These are phyloP conservation scores for Rhodamnia argentea DNA, from an alignment of 345 rosid species.

Conservation along the genomic window DNA sequence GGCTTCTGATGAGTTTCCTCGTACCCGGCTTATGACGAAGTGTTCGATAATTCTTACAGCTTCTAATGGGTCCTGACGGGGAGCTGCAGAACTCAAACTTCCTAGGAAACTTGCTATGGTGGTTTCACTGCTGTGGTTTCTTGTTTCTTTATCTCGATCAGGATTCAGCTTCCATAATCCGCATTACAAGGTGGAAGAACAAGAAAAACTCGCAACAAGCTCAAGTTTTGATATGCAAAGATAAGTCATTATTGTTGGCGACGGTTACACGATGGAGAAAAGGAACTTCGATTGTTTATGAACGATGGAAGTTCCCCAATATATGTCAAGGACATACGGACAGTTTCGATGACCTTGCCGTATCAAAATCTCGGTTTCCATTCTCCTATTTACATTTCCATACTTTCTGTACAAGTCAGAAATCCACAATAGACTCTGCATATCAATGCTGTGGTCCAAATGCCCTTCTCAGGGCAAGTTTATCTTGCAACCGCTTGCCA, in stretches of 20 bases:
- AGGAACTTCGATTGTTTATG: not conserved
- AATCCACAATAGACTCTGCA: not conserved
- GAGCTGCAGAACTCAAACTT: slow-evolving; percentile 62
- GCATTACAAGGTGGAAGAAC: slow-evolving; percentile 3
- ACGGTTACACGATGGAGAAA: not conserved
- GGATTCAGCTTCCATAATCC: slow-evolving; percentile 73
- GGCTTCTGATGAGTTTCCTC: slow-evolving; percentile 16
- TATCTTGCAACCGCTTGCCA: not conserved
- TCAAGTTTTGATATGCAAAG: not conserved
- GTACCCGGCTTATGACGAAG: slow-evolving; percentile 37
- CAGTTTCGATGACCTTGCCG: not conserved
- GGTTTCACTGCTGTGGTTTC: slow-evolving; percentile 36
- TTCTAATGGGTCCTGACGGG: slow-evolving; percentile 54
- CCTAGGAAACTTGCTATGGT: slow-evolving; percentile 52
- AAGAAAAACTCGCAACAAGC: not conserved
- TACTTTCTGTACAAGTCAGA: not conserved
- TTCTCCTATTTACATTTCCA: not conserved
- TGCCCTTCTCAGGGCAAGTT: not conserved
- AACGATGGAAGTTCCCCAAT: not conserved
- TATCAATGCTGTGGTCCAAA: not conserved
- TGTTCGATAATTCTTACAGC: slow-evolving; percentile 58
- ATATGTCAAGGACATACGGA: not conserved
- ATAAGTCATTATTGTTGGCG: not conserved
- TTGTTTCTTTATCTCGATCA: slow-evolving; percentile 49
- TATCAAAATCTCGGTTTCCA: not conserved